These are phyloP conservation scores for Trichoderma pleuroti DNA, from an alignment of 2,329 filamentous ascomycete genomes.

Conservation along the genomic window DNA sequence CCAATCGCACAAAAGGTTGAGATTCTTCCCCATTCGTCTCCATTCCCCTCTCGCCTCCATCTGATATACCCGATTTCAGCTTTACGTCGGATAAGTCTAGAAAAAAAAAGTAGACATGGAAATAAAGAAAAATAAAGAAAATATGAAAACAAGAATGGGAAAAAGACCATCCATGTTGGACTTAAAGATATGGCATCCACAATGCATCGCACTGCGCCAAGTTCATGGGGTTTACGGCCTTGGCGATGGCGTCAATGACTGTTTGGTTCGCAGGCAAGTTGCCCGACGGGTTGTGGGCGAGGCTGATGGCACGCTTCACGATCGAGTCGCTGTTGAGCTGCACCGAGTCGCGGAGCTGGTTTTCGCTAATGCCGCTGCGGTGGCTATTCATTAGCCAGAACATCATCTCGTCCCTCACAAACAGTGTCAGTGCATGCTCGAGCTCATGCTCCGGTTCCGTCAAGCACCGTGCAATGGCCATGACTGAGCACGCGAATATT, in stretches of 20 bases:
- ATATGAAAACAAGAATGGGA: neutral
- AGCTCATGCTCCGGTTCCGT: constrained; percentile 86
- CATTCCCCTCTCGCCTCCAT: neutral
- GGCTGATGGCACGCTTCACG: constrained; percentile 80
- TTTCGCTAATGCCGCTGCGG: constrained; percentile 53
- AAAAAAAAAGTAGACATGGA: neutral
- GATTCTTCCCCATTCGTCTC: neutral
- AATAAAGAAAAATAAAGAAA: neutral
- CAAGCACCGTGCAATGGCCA: constrained; percentile 92
- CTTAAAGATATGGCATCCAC: constrained; percentile 94
- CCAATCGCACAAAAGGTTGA: constrained; percentile 8
- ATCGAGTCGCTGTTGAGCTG: constrained; percentile 86
- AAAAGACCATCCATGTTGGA: neutral
- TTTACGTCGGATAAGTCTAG: neutral
- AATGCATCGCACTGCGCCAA: constrained; percentile 83
- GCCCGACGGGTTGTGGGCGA: constrained; percentile 73
- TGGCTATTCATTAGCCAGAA: constrained; percentile 89
- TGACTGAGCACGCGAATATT: constrained; percentile 90
- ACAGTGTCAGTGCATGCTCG: constrained; percentile 91
- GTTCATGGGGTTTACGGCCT: constrained; percentile 87
- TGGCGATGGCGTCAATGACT: constrained; percentile 89
- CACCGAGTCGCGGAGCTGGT: constrained; percentile 72
- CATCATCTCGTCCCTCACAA: constrained; percentile 96
- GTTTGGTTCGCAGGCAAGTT: constrained; percentile 95
- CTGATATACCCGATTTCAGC: neutral